Evolutionary conservation across 345 rosid genomes (phyloP), one percentile per base, ranked within the genome.

Genomic region (Lumnitzera littorea): DNA sequence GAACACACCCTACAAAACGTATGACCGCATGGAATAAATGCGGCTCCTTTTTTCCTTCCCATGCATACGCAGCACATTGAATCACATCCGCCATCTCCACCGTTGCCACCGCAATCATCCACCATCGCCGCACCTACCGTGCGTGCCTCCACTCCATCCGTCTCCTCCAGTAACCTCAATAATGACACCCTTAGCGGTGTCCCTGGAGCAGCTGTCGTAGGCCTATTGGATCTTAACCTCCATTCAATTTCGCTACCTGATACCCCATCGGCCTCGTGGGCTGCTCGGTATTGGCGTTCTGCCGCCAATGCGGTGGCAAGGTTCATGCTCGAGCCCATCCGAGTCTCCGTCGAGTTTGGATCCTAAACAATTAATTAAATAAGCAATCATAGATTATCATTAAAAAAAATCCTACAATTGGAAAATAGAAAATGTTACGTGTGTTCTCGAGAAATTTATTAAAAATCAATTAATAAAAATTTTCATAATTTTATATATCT

Each of bases 271-370:
- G 62, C 50, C 50, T 61, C 80, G 6, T 58, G 53, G 20, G 60
- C 29, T 17, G 68, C 73, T 60, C 89, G 62, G 53, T 72, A 75
- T 31, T 83, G 84, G 27, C 96, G 62, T 74, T 89, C 98, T 15
- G 87, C 94, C 15, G 96, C 96, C 53, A 92, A 72, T 20, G 98
- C 96, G 31, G 92, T 72, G 17, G 98, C 98, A 2, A 92, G 90
- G 70, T 92, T 92, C 91, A 87, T 89, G 14, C 84, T 76, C 57
- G 79, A 15, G 24, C 62, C 61, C 48, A 70, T 36, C 51, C 75
- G 60, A 27, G 5, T 48, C 46, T 62, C 64, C 31, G 52, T 64
- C 16, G 58, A 36, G 7, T 36, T 36, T 7, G 9, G 43, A 36
- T 36, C 43, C 43, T 36, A 9, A 36, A 9, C 43, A 36, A 36